phyloP scores from a whole-genome alignment of 2,329 filamentous ascomycete species.

The Penicillium sp. region DNA sequence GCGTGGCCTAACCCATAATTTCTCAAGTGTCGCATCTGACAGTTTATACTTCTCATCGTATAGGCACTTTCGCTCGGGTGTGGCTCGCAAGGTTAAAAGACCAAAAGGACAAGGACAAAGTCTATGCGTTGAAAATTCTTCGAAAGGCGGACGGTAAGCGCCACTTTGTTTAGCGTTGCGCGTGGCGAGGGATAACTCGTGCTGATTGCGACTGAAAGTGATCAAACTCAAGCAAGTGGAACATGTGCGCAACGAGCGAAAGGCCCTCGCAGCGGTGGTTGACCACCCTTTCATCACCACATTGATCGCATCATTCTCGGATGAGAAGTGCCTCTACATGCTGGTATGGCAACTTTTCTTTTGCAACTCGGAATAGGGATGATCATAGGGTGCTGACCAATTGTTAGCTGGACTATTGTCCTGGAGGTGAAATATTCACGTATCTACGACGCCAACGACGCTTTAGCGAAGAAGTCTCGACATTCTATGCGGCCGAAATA shows the following conservation, averaged over 20 bases:
- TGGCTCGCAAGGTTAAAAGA: conserved; percentile 41
- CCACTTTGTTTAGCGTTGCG: conserved; percentile 1
- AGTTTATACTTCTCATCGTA: conserved; percentile 7
- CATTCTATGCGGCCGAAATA: conserved; percentile 60
- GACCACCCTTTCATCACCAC: conserved; percentile 60
- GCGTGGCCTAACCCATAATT: conserved; percentile 5
- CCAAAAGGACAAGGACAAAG: conserved; percentile 31
- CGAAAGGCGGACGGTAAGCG: conserved; percentile 43
- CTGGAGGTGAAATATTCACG: conserved; percentile 59
- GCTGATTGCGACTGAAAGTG: conserved; percentile 26
- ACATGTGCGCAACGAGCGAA: conserved; percentile 59
- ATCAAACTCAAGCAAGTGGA: conserved; percentile 59
- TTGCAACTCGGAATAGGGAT: not conserved
- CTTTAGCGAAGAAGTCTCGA: conserved; percentile 55
- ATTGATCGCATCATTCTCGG: conserved; percentile 56
- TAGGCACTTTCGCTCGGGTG: conserved; percentile 46
- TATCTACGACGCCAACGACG: conserved; percentile 54
- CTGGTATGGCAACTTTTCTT: conserved; percentile 30
- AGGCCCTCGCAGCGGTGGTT: conserved; percentile 53
- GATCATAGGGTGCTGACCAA: conserved; percentile 14
- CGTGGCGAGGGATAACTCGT: conserved; percentile 5
- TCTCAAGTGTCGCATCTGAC: not conserved
- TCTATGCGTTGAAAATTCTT: conserved; percentile 44
- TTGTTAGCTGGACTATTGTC: conserved; percentile 55
- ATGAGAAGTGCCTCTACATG: conserved; percentile 51